Evolutionary conservation across 2,329 filamentous ascomycete genomes (phyloP).

Genomic region (Ophiocordyceps robertsii): DNA sequence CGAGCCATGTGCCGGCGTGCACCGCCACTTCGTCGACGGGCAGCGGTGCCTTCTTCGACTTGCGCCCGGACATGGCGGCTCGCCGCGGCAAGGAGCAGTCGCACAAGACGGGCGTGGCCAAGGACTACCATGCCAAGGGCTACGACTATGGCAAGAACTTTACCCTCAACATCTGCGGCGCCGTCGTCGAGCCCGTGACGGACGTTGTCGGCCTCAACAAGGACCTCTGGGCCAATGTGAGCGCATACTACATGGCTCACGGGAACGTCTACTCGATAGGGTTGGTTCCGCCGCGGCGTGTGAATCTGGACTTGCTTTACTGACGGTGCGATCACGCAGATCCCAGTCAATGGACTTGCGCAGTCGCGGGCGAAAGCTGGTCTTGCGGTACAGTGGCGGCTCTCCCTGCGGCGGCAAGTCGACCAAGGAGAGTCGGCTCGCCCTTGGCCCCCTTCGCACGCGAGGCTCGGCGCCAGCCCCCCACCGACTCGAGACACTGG

Average conservation of each 20-base stretch:
- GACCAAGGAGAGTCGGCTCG: conserved; percentile 12
- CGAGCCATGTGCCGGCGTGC: conserved; percentile 28
- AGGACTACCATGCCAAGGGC: conserved; percentile 52
- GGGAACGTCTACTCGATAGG: conserved; percentile 63
- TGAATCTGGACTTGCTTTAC: background rate
- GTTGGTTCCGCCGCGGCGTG: conserved; percentile 27
- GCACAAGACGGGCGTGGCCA: conserved; percentile 25
- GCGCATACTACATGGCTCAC: conserved; percentile 58
- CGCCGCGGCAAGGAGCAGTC: conserved; percentile 28
- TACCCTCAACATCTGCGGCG: conserved; percentile 67
- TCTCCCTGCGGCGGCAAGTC: conserved; percentile 51
- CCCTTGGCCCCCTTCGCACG: too few relatives aligned
- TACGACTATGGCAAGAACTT: conserved; percentile 74
- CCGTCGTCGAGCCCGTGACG: conserved; percentile 54
- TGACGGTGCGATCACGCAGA: conserved; percentile 6
- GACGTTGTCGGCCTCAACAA: conserved; percentile 52
- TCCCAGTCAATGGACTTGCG: conserved; percentile 36
- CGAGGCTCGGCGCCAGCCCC: background rate
- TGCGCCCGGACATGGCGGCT: conserved; percentile 39
- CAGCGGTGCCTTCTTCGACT: conserved; percentile 44
- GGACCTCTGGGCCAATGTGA: conserved; percentile 55
- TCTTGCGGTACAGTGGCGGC: conserved; percentile 64
- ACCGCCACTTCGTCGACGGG: conserved; percentile 42
- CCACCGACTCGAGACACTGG: conserved; percentile 11
- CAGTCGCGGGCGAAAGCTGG: conserved; percentile 58